Evolutionary conservation across 139 green algal genomes (phyloP).

Genomic region (Tetradesmus obliquus): DNA sequence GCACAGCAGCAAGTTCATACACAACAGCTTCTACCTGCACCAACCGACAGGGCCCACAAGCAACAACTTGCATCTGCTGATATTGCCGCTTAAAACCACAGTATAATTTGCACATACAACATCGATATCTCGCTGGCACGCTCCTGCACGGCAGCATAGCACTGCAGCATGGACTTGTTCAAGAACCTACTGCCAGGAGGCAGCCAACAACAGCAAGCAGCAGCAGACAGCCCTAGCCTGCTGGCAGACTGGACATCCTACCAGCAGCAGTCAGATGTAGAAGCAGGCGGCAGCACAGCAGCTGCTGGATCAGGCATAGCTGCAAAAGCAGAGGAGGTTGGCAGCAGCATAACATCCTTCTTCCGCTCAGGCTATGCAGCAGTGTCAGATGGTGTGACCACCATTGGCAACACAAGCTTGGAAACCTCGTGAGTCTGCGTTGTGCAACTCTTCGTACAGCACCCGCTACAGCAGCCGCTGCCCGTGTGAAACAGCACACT

Average conservation of each 20-base stretch:
- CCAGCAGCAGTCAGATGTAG: constrained; percentile 24
- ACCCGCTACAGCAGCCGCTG: background rate
- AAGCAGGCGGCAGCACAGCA: constrained; percentile 12
- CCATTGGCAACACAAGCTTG: constrained; percentile 11
- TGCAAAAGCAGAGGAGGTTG: constrained; percentile 31
- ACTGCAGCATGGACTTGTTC: background rate
- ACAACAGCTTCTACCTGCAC: background rate
- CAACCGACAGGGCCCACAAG: background rate
- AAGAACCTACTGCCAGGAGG: background rate
- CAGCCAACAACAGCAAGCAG: constrained; percentile 8
- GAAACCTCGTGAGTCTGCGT: constrained; percentile 32
- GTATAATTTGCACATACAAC: background rate
- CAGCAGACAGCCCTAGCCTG: background rate
- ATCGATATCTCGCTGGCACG: background rate
- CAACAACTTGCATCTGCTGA: background rate
- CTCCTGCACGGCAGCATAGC: background rate
- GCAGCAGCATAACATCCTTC: constrained; percentile 26
- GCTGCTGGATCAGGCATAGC: background rate
- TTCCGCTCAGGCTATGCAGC: constrained; percentile 42
- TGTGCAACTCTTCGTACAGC: background rate
- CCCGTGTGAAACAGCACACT: background rate
- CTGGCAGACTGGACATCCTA: constrained; percentile 45
- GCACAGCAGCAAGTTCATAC: no score
- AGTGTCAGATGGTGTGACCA: constrained; percentile 43
- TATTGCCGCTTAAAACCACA: background rate